Evolutionary conservation across 2,329 filamentous ascomycete species (phyloP).

Genomic region (Trichoderma sp.): DNA sequence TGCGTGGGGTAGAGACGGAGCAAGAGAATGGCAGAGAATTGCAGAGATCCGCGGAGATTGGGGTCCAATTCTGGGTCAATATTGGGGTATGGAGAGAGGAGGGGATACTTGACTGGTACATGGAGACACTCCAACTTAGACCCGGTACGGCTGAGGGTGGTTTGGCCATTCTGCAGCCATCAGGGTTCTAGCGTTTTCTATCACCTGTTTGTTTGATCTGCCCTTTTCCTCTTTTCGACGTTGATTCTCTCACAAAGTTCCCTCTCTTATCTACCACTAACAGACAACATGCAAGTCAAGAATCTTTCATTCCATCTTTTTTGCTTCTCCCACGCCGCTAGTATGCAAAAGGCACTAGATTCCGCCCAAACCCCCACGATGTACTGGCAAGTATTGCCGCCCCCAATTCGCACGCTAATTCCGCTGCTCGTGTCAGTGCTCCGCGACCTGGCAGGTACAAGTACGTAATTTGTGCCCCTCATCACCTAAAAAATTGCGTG

Average conservation of each 20-base stretch:
- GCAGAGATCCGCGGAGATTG: not conserved
- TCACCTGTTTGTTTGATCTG: not conserved
- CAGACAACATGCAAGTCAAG: not conserved
- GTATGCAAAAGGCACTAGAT: not conserved
- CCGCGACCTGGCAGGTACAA: not conserved
- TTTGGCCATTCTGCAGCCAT: not conserved
- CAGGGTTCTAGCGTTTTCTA: not conserved
- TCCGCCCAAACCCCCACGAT: not conserved
- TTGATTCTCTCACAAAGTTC: not conserved
- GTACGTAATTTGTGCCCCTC: constrained; percentile 16
- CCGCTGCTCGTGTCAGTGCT: not conserved
- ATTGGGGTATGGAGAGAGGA: not conserved
- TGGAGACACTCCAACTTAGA: not conserved
- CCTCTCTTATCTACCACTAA: not conserved
- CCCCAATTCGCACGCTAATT: not conserved
- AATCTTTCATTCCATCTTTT: not conserved
- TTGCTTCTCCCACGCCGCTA: not conserved
- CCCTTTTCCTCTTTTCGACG: not conserved
- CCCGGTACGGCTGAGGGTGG: not conserved
- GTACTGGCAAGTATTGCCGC: not conserved
- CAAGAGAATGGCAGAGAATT: not conserved
- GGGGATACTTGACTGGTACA: not conserved
- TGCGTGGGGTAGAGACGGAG: not conserved
- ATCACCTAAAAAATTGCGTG: not conserved
- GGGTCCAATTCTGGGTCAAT: not conserved